Conservation (phyloP, 2,329 filamentous ascomycete genomes). For the Penicillium rolfsii region DNA sequence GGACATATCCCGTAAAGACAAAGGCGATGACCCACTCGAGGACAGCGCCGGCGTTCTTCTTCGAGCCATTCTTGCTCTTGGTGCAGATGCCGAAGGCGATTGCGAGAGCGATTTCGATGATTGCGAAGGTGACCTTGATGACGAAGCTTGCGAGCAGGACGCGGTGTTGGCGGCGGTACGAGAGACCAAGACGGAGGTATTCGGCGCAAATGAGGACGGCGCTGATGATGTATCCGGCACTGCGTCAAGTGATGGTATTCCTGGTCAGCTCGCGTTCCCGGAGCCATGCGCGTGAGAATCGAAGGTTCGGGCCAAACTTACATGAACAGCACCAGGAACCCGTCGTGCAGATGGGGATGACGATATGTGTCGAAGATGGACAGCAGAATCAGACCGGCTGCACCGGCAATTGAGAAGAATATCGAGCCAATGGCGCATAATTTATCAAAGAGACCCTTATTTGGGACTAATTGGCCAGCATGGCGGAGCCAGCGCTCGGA, state of each 20-base stretch:
- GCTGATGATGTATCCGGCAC: constrained; percentile 76
- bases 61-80: constrained; percentile 49
- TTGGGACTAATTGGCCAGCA: constrained; percentile 74
- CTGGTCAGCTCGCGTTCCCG: no score
- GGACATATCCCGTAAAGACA: constrained; percentile 84
- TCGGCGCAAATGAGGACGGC: constrained; percentile 89
- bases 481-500: constrained; percentile 86
- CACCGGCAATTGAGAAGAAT: constrained; percentile 72
- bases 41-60: constrained; percentile 71
- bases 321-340: constrained; percentile 82
- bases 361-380: constrained; percentile 81
- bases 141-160: constrained; percentile 80
- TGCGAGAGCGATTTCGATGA: constrained; percentile 72
- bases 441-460: constrained; percentile 55
- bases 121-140: constrained; percentile 82
- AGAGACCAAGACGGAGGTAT: constrained; percentile 81
- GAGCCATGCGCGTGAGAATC: no score
- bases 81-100: constrained; percentile 65
- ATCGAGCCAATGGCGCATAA: constrained; percentile 44
- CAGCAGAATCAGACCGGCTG: constrained; percentile 77
- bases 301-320: constrained; percentile 27
- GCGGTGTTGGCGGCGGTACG: constrained; percentile 70
- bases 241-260: constrained; percentile 17
- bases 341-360: constrained; percentile 69
- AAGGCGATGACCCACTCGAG: constrained; percentile 81